A percentile compares a stretch with the other conserved stretches of the same genome.
These are phyloP conservation scores for Xylaria arbuscula DNA, from an alignment of 2,329 filamentous ascomycete genomes.

Conservation along the genomic window DNA sequence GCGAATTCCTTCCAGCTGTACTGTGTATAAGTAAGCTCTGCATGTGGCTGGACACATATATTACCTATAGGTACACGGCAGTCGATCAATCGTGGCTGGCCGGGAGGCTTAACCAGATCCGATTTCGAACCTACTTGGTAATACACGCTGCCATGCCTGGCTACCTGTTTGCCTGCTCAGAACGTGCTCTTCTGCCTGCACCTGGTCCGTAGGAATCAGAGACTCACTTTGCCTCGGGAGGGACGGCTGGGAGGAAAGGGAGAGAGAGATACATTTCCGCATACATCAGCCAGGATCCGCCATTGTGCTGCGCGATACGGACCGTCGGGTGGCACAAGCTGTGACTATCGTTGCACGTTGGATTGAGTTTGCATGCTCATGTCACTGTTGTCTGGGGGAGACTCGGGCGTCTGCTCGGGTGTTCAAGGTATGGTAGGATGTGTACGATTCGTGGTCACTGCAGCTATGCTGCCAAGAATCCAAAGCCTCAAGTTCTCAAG, in stretches of 20 bases:
- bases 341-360: background rate
- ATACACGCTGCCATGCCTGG: no score
- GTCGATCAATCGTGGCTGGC: slow-evolving; percentile 5
- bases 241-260: no score
- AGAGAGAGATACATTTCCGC: background rate
- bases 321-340: slow-evolving; percentile 8
- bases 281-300: no score
- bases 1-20: background rate
- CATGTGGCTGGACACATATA: slow-evolving; percentile 3
- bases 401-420: no score
- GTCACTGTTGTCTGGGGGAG: background rate
- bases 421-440: background rate
- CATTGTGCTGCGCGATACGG: background rate
- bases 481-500: background rate
- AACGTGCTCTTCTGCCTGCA: no score
- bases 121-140: no score
- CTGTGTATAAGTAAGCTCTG: background rate
- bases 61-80: background rate
- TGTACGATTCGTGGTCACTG: background rate
- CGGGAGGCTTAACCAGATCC: background rate
- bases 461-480: slow-evolving; percentile 1
- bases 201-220: background rate
- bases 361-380: background rate
- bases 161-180: no score
- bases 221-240: no score